Base-by-base conservation (phyloP, 257 asterid species). In the Fraxinus pennsylvanica region DNA sequence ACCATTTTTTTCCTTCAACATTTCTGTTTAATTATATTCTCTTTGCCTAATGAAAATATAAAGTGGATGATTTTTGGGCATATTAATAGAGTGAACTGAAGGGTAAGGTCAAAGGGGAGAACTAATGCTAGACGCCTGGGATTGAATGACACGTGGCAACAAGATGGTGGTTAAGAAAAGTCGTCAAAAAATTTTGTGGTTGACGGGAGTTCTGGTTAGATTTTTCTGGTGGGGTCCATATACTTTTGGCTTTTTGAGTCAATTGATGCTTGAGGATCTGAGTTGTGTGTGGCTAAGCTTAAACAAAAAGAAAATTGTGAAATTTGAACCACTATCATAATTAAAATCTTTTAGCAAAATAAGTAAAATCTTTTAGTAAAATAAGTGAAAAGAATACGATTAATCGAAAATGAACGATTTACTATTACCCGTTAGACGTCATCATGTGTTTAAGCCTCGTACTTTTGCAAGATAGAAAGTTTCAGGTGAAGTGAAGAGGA, bases 181-280 rank as follows among this genome's bases (percentile, higher is more conserved):
- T 47, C 76, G 85, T 84, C 30, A 57, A 70, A 41, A 78, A 78
- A 54, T 77, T 81, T 75, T 85, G 92, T 92, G 97, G 97, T 74
- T 88, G 85, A 76, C 74, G 73, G 50, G 7, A 76, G 52, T 74
- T 76, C 69, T 39, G 77, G 83, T 68, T 21, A 6, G 78, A 68
- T 71, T 76, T 76, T 71, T 66, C 66, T 19, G 69, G 79, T 71
- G 83, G 82, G 85, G 78, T 45, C 30, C 21, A 22, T 68, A 7
- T 17, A 54, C 25, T 19, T 77, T 77, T 1, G 12, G 57, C 45
- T 76, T 45, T 76, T 68, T 25, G 29, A 3, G 41, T 71, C 59
- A 41, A 10, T 71, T 9, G 47, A 39, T 39, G 13, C 21, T 41
- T 33, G 12, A 57, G 29, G 25, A 2, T n/a, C 9, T n/a, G 1